These are phyloP conservation scores for Penicillium ochrochloron DNA, from an alignment of 495 filamentous ascomycete species.

Conservation along the genomic window DNA sequence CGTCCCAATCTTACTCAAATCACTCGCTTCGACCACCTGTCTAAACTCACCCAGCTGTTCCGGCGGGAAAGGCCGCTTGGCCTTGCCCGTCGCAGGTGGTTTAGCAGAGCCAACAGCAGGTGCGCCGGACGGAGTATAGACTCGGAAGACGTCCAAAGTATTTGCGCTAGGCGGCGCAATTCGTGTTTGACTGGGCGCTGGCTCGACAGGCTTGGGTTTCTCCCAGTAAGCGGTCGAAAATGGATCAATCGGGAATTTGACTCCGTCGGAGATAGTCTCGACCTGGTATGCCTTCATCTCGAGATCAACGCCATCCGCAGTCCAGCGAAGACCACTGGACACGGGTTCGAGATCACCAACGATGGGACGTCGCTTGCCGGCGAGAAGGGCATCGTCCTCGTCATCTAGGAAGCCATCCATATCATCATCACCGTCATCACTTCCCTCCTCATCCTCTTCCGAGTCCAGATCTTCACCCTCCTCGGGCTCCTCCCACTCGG, in stretches of 20 bases:
- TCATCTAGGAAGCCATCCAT: constrained; percentile 61
- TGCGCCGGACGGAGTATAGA: constrained; percentile 16
- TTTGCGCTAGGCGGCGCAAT: constrained; percentile 15
- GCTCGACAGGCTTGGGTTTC: constrained; percentile 34
- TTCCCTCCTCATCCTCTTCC: constrained; percentile 74
- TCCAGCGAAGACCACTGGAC: constrained; percentile 82
- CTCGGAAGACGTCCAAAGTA: constrained; percentile 35
- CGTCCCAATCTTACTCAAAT: constrained; percentile 74
- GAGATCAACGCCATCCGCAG: constrained; percentile 56
- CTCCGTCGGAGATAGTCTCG: constrained; percentile 66
- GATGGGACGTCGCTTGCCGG: constrained; percentile 52
- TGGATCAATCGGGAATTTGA: constrained; percentile 73
- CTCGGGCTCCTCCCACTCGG: constrained; percentile 86
- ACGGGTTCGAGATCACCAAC: constrained; percentile 74
- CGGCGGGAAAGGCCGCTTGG: constrained; percentile 49
- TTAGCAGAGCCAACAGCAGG: constrained; percentile 17
- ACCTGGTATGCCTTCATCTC: constrained; percentile 64
- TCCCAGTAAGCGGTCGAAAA: constrained; percentile 85
- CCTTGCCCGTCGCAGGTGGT: constrained; percentile 29
- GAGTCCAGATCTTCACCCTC: constrained; percentile 79
- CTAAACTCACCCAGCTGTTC: constrained; percentile 77
- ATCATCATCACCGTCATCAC: constrained; percentile 58
- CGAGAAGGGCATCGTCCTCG: constrained; percentile 49
- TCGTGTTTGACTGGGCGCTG: constrained; percentile 14
- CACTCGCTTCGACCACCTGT: constrained; percentile 66